These are phyloP conservation scores for Tripidium arundinaceum DNA, from an alignment of 202 grass and related monocot genomes.

Conservation along the genomic window DNA sequence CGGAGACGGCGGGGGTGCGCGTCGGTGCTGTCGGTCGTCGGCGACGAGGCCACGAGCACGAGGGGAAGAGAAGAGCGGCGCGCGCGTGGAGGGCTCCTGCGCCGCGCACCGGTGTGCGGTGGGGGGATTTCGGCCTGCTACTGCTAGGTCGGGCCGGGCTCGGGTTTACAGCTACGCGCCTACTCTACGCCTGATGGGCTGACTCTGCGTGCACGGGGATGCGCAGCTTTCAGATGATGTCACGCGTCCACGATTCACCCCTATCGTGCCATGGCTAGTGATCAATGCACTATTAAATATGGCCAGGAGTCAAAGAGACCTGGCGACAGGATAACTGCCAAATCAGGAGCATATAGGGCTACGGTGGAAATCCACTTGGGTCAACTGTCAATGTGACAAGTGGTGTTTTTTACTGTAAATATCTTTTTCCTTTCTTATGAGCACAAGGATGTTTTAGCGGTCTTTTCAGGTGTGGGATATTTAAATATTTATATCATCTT, in stretches of 20 bases:
- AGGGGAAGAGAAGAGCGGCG: background rate
- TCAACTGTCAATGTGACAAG: background rate
- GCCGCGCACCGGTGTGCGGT: background rate
- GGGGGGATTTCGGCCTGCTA: background rate
- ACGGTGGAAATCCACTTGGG: background rate
- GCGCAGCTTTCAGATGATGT: background rate
- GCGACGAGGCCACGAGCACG: background rate
- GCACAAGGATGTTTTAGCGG: no score
- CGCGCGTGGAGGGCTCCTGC: constrained; percentile 5
- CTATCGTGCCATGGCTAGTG: background rate
- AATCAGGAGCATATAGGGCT: background rate
- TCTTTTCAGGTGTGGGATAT: no score
- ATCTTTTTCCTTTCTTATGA: no score
- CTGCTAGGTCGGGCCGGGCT: background rate
- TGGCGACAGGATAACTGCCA: background rate
- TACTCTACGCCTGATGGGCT: background rate
- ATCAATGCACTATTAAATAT: background rate
- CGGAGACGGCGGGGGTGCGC: no score
- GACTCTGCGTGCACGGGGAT: background rate
- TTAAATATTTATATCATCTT: no score
- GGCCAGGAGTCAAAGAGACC: background rate
- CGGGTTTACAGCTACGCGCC: background rate
- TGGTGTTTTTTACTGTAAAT: background rate
- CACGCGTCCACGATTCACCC: no score
- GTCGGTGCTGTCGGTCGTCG: constrained; percentile 1